Evolutionary conservation across 495 filamentous ascomycete species (phyloP), one percentile per base, ranked within the genome.

Genomic region (Entonaema liquescens): DNA sequence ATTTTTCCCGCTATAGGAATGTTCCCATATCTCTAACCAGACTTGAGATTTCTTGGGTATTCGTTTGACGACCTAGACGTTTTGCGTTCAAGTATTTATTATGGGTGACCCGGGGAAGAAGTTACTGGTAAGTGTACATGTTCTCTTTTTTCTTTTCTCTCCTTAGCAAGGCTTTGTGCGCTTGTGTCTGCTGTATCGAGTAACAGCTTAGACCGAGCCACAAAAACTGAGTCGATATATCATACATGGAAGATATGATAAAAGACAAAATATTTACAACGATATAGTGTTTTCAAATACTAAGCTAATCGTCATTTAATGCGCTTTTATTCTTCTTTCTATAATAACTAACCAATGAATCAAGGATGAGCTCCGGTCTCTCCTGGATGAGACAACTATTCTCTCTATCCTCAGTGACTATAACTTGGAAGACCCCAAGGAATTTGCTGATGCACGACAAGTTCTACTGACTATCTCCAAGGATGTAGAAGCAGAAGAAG

Each of bases 391-490:
- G 80, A 44, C 91, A 0, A 80, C 89, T 2, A 83, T 93, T 54
- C 81, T 86, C 36, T 89, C 93, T 3, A 87, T 96, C 21, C 75
- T 84, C 2, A 83, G 79, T 6, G 91, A 96, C 59, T 94, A 85
- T 77, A 84, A 92, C 59, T 75, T 90, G 15, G 50, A 77, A 0
- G 73, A 85, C 12, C 65, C 81, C 0, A 59, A 78, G 19, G 81
- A 85, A n/a, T 77, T 93, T 12, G 62, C 80, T 11, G 73, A 80
- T n/a, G 84, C 88, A 15, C 82, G 86, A 8, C 67, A 82, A 13
- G 82, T 82, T 1, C 81, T 97, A 1, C 79, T 89, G 21, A 56
- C 77, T 1, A 76, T 97, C 7, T 89, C 89, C 50, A 78, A 85
- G 9, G 79, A 82, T 36, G 92, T 91, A 0, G 69, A 82, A 21